Base-by-base conservation (phyloP, 768 basidiomycete genomes). In the Leccinum broughii region DNA sequence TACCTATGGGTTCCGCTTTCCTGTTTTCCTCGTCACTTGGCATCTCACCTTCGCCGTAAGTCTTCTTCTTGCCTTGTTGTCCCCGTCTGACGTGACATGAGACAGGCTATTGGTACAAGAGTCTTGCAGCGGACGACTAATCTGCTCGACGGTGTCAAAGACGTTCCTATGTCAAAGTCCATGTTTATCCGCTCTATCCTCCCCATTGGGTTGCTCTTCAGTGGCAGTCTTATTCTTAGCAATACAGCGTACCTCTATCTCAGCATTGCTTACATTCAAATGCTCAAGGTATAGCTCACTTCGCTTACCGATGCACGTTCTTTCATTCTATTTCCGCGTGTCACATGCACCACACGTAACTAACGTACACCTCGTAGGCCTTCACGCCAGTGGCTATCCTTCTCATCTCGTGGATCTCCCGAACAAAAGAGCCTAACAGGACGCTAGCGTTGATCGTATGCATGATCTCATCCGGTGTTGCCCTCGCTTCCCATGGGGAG, bases 241-340 rank as follows among this genome's bases (percentile, higher is more conserved):
- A 98, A 98, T 76, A 91, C 90, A 2, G 94, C 94, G 3, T 96
- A 95, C 75, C 86, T 97, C 22, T 88, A 93, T 68, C 85, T 98
- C 64, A 89, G 87, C 65, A 93, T 96, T 11, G 86, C 92, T 0
- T 98, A 96, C 76, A 98, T 98, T 66, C 96, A 98, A 75, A 93
- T 98, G 93, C 86, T 95, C 72, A 94, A 94, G 84, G 90, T 88
- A 41, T 35, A 78, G 65, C 4, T 11, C 28, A 14, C 55, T 59
- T 52, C 39, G 35, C 24, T 15, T 17, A 28, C 20, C 20, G 41
- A 37, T 49, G 20, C 51, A 30, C 17, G 10, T 48, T 37, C 14
- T n/a, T n/a, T 51, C 5, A 9, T 5, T 55, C 30, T 35, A 60
- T 54, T 15, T 44, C 56, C 57, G 10, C 46, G 34, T 10, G 41